Base-by-base conservation (phyloP, 2,329 filamentous ascomycete species). In the Sporothrix brunneoviolacea region DNA sequence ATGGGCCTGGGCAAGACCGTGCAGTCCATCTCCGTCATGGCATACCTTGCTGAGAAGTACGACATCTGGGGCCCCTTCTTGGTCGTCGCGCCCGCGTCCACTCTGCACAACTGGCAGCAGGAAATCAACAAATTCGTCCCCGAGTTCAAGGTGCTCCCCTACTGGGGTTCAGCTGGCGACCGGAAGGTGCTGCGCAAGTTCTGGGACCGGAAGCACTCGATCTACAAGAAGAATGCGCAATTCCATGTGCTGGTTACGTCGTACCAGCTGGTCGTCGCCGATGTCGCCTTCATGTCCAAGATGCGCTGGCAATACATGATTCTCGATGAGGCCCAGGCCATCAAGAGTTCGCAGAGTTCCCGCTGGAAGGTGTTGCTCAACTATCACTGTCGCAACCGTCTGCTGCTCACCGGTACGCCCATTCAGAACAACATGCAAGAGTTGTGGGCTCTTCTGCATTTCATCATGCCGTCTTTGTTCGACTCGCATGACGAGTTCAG, bases 361-460 rank as follows among this genome's bases (percentile, higher is more conserved):
- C 82, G 93, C 63, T 98, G 93, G 93, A 98, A 97, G 78, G 91
- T 86, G 58, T 70, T 98, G 57, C 76, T 98, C 41, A 86, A 86
- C 45, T 97, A 97, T 76, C 88, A 94, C 65, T 97, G 91, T 70
- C 86, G 93, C 54, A 98, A 97, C 69, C 83, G 93, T 58, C 79
- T 98, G 41, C 74, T 98, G 39, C 79, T 98, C 18, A 98, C 93
- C 0, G 93, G 93, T 71, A 98, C 93, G 0, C 93, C 93, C 3
- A 97, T 98, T 58, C 93, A 98, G 68, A 98, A 98, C 73, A 98
- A 97, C 76, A 98, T 98, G 93, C 93, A 97, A 69, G 91, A 98
- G 69, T 71, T 98, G 53, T 98, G 93, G 93, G 93, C 93, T 27
- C 71, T 98, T 58, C 77, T 98, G 18, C 93, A 98, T 76, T 98